Evolutionary conservation across 371 early-diverging fungal genomes (phyloP).

Genomic region (Apophysomyces ossiformis): DNA sequence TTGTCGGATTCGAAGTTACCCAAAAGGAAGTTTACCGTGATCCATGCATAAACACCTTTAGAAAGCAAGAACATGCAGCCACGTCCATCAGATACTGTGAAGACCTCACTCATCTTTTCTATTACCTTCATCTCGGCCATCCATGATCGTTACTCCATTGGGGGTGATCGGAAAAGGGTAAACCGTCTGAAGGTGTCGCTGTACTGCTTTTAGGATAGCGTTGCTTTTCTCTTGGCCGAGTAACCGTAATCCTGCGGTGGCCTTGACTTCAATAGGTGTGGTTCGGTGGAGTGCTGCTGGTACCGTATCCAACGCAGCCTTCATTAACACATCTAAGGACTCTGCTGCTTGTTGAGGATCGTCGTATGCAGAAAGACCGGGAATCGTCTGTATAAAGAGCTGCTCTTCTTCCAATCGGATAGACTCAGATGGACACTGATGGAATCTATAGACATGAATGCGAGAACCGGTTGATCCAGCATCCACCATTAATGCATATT

Average conservation of each 20-base stretch:
- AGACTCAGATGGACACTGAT: conserved; percentile 66
- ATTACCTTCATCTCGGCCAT: conserved; percentile 89
- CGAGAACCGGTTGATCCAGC: conserved; percentile 98
- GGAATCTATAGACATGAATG: conserved; percentile 92
- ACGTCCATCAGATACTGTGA: no score
- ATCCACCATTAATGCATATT: conserved; percentile 86
- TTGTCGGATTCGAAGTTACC: conserved; percentile 46
- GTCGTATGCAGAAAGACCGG: conserved; percentile 86
- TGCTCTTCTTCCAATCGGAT: conserved; percentile 66
- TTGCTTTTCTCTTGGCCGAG: conserved; percentile 72
- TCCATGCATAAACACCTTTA: conserved; percentile 94
- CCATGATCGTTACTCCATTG: conserved; percentile 89
- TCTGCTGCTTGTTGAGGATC: conserved; percentile 78
- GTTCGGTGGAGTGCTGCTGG: conserved; percentile 70
- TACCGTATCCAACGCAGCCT: conserved; percentile 71
- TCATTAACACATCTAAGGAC: conserved; percentile 79
- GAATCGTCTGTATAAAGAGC: conserved; percentile 84
- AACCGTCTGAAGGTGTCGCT: conserved; percentile 57
- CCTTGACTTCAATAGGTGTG: conserved; percentile 93
- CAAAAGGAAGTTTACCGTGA: conserved; percentile 94
- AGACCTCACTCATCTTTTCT: neutral
- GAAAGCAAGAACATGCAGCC: neutral
- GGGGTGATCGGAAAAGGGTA: conserved; percentile 88
- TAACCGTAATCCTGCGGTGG: conserved; percentile 92
- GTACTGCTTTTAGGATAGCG: conserved; percentile 77